These are phyloP conservation scores for Dalbergia cultrata DNA, from an alignment of 306 rosid species.

Conservation along the genomic window DNA sequence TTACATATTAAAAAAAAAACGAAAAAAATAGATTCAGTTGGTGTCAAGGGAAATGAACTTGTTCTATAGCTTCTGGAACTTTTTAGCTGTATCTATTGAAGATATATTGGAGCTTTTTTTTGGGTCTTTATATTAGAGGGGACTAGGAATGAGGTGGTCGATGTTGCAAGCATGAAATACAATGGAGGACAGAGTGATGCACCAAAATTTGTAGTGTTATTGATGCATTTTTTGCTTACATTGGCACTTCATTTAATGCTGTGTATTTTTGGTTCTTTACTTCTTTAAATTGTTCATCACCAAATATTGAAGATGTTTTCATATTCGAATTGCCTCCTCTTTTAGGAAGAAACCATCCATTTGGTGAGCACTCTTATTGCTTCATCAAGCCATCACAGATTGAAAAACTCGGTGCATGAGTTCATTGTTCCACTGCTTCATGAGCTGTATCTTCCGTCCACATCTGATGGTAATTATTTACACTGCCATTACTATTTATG, in stretches of 20 bases:
- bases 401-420: slow-evolving; percentile 62
- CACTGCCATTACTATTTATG: not conserved
- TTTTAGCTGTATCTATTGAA: not conserved
- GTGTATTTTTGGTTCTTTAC: not conserved
- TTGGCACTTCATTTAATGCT: slow-evolving; percentile 4
- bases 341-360: slow-evolving; percentile 59
- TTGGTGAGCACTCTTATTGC: slow-evolving; percentile 56
- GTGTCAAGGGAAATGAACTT: not conserved
- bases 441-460: slow-evolving; percentile 61
- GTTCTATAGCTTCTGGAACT: not conserved
- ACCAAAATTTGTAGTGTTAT: not conserved
- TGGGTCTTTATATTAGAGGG: not conserved
- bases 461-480: slow-evolving; percentile 60
- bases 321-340: slow-evolving; percentile 40
- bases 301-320: not conserved
- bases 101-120: not conserved
- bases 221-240: slow-evolving; percentile 4
- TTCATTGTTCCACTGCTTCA: slow-evolving; percentile 74
- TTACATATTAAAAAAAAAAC: not conserved
- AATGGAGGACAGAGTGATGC: not conserved
- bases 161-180: not conserved
- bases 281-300: slow-evolving; percentile 10
- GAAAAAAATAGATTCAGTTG: not conserved
- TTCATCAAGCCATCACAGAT: slow-evolving; percentile 67
- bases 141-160: not conserved